Base-by-base conservation (phyloP, 2,329 filamentous ascomycete species). In the Ceratocystiopsis sp. region DNA sequence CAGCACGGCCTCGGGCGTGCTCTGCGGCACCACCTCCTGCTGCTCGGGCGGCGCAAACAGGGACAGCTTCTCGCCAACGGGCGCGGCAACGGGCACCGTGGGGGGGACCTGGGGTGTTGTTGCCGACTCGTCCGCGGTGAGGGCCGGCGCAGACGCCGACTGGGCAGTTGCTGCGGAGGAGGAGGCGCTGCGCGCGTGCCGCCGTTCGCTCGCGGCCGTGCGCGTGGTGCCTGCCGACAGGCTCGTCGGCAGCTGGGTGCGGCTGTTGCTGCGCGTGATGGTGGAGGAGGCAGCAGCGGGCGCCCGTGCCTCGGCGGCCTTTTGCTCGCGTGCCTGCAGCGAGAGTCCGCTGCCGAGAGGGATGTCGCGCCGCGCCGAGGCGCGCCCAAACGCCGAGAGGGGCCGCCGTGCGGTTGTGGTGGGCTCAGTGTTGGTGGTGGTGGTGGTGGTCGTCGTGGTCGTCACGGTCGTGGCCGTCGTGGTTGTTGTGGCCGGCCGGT, bases 1-100 rank as follows among this genome's bases (percentile, higher is more conserved):
- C 11, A 80, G 59, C 21, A 80, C 68, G 16, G 65, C 53, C 47
- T 79, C 74, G 0, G 76, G 75, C 50, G 68, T 63, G 1, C 73
- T 73, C 33, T 67, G 67, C 2, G 66, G 59, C 2, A 80, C 62
- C 2, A 55, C 50, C 46, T 67, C 61, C 35, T 69, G 62, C 38
- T 62, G 61, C 50, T 80, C 76, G 0, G 60, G 54, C 1, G 72
- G 65, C 46, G 67, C 65, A 48, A 80, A 80, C 3, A 80, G 59
- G 3, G 68, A 71, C 4, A 68, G 60, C 15, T 59, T 46, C 19
- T 43, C 38, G 14, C 35, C 33, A 36, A 39, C 15, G 5, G 25
- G 25, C 9, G 10, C 25, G 7, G 25, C 25, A 9, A 29, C 25
- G 25, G 25, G 7, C 25, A 29, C 25, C 9, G 25, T 29, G 25